Evolutionary conservation across 345 rosid species (phyloP).

Genomic region (Euphorbia pulcherrima): DNA sequence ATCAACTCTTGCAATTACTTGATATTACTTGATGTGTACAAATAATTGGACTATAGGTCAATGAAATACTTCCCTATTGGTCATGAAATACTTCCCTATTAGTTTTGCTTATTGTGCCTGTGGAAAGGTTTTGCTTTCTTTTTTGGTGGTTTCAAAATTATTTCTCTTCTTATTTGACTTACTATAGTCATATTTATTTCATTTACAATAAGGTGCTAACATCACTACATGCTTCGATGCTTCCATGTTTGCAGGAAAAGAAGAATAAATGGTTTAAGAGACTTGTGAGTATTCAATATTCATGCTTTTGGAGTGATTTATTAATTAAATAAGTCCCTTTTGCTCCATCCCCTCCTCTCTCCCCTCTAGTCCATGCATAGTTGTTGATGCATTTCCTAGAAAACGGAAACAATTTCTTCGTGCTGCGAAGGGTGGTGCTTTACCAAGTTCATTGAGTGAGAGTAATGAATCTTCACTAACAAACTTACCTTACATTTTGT

Average conservation of each 20-base stretch:
- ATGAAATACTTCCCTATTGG: background rate
- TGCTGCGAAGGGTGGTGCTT: background rate
- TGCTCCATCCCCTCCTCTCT: background rate
- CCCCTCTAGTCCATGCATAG: background rate
- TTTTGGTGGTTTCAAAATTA: background rate
- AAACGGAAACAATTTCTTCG: too few relatives aligned
- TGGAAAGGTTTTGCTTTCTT: background rate
- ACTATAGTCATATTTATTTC: constrained; percentile 3
- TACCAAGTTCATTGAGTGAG: background rate
- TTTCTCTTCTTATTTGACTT: background rate
- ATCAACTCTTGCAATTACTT: too few relatives aligned
- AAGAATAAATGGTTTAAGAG: constrained; percentile 68
- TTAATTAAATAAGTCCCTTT: background rate
- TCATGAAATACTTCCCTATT: background rate
- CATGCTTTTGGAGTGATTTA: background rate
- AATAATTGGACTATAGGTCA: background rate
- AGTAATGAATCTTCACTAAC: constrained; percentile 9
- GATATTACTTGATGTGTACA: background rate
- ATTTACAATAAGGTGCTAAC: constrained; percentile 10
- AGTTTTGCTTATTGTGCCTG: background rate
- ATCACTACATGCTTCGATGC: constrained; percentile 22
- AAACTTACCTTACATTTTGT: constrained; percentile 10
- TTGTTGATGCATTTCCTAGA: background rate
- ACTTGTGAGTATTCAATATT: constrained; percentile 56
- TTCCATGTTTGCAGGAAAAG: constrained; percentile 53